Base-by-base conservation (phyloP, 805 yeast genomes). In the Yamadazyma philogaea region DNA sequence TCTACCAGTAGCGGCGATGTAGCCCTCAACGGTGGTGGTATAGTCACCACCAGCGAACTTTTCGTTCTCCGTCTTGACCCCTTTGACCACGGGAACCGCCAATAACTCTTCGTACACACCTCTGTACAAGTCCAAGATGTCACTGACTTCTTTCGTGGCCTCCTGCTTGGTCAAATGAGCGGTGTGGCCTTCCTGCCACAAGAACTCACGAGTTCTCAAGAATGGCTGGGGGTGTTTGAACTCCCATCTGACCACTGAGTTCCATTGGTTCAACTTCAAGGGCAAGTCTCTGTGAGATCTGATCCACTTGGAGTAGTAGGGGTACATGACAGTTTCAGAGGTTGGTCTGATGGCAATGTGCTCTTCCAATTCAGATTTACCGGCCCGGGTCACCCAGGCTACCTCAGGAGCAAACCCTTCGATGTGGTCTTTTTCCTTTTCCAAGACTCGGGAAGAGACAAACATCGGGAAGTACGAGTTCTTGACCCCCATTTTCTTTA, bases 111-210 rank as follows among this genome's bases (percentile, higher is more conserved):
- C 82, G 68, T 93, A 93, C 48, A 93, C 77, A 49, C 81, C 80
- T 48, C 84, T 83, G 66, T 93, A 93, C 69, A 79, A 82, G 50
- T 87, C 93, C 63, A 90, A 79, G 59, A 95, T 91, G 65, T 83
- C 83, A 55, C 78, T 61, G 24, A 91, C 98, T 72, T 93, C 98
- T 45, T 72, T 72, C 47, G 77, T 75, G 24, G 99, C 96, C 47
- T 79, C 93, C 48, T 81, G 87, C 51, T 73, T 67, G 43, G 95
- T 85, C 60, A 95, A 77, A 66, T 87, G 96, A 42, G 96, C 99
- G 39, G 99, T 93, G 74, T 93, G 99, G 56, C 99, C 99, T 74
- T 93, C 99, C 74, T 93, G 99, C 99, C 99, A 93, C 67, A 93
- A 76, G 72, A 93, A 93, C 72, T 93, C 99, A 74, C 99, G 85